A percentile compares a stretch with the other conserved stretches of the same genome.
Evolutionary conservation across 768 basidiomycete genomes (phyloP).

Genomic region (Tylopilus sp.): DNA sequence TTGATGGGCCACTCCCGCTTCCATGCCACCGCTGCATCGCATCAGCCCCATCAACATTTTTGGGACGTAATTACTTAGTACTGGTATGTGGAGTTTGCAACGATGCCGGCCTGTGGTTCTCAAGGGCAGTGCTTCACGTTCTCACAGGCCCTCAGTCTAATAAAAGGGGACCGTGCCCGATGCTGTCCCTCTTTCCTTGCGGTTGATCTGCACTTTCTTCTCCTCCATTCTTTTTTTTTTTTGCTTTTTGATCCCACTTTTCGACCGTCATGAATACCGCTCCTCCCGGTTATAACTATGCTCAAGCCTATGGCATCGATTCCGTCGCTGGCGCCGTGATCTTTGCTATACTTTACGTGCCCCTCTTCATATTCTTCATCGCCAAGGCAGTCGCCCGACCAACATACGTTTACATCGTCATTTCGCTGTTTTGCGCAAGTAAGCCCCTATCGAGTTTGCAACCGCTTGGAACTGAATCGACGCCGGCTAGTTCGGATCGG

Average conservation of each 20-base stretch:
- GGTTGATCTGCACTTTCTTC: constrained; percentile 20
- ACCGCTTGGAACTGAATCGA: background rate
- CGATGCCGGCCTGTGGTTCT: background rate
- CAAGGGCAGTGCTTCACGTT: background rate
- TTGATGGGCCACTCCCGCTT: background rate
- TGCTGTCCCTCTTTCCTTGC: background rate
- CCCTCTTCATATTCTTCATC: constrained; percentile 24
- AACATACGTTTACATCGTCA: constrained; percentile 27
- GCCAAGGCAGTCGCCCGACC: constrained; percentile 18
- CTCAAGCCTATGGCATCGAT: constrained; percentile 25
- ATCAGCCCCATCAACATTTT: background rate
- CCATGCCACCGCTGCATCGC: background rate
- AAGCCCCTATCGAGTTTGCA: background rate
- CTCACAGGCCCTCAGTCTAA: background rate
- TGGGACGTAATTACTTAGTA: background rate
- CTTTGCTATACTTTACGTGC: constrained; percentile 30
- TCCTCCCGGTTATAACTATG: constrained; percentile 21
- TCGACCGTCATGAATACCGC: constrained; percentile 14
- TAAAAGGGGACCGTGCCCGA: constrained; percentile 12
- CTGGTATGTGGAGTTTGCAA: too few species aligned
- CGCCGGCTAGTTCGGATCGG: constrained; percentile 25
- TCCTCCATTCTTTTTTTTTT: background rate
- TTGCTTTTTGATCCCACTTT: background rate
- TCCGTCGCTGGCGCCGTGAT: constrained; percentile 31
- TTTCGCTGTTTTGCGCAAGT: constrained; percentile 30